Evolutionary conservation across 225 moss, liverwort and hornwort genomes (phyloP), one percentile per base, ranked within the genome.

Genomic region (Marchantia polymorpha): DNA sequence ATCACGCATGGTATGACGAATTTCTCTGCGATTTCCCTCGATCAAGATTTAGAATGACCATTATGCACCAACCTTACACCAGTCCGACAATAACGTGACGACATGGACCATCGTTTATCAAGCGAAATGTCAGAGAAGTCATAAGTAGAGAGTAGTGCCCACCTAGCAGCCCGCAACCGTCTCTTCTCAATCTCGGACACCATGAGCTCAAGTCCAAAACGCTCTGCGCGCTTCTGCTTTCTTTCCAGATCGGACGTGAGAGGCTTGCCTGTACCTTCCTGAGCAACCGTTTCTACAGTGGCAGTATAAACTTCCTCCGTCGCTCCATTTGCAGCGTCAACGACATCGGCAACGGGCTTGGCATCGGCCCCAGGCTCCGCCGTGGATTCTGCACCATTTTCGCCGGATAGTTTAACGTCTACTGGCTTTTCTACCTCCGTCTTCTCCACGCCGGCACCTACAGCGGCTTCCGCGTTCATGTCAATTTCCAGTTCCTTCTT

Each of bases 111-210:
- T 12, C 1, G 27, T 29, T 30, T 14, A 66, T n/a, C 8, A 29
- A 0, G 1, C 56, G 63, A 0, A 4, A 64, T 12, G 22, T 58
- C 27, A 55, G 27, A 25, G 25, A 17, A 79, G 16, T 10, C 15
- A 78, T n/a, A 10, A 49, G 5, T 39, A 39, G 39, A 2, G 39
- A 3, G 56, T 56, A 12, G 56, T 19, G 23, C 82, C 3, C 78
- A 94, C 86, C 99, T 94, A 48, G 99, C 95, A 81, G 95, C 93
- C 77, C 99, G 90, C 52, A 99, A 54, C 77, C 80, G 91, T 27
- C 91, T 91, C 76, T 99, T 99, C 47, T 99, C 99, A 12, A 85
- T 84, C 83, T 99, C 99, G 3, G 93, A 90, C 29, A 99, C 92
- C 83, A 90, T 90, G 0, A 99, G 83, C 81, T 94, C 93, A 3